Percentiles rank a stretch among this genome's conserved stretches.
Evolutionary conservation across 2,329 filamentous ascomycete species (phyloP).

Genomic region (Colletotrichum tropicale): DNA sequence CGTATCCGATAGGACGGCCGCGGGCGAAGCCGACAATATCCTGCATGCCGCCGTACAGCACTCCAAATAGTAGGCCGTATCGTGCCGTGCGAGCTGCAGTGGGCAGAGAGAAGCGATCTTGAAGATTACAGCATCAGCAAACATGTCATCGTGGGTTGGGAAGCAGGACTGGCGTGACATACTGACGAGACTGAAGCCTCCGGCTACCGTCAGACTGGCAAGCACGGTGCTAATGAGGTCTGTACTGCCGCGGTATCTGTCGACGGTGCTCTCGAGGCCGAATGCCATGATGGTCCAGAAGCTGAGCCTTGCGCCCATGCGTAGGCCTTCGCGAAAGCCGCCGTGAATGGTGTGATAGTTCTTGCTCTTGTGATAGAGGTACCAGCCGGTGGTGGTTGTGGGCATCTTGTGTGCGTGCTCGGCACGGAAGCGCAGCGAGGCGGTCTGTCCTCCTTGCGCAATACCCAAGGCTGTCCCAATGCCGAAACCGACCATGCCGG

Average conservation of each 20-base stretch:
- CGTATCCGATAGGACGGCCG: constrained; percentile 76
- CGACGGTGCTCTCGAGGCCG: constrained; percentile 83
- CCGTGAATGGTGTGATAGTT: constrained; percentile 87
- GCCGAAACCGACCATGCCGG: constrained; percentile 65
- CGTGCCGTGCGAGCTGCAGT: constrained; percentile 80
- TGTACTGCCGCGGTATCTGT: constrained; percentile 69
- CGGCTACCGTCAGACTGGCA: constrained; percentile 83
- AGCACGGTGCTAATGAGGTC: constrained; percentile 84
- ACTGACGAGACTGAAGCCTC: constrained; percentile 88
- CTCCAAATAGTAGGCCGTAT: constrained; percentile 77
- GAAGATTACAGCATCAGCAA: neutral
- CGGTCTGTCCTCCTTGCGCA: constrained; percentile 73
- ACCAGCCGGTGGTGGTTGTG: constrained; percentile 84
- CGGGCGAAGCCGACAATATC: constrained; percentile 73
- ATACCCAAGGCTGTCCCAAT: constrained; percentile 75
- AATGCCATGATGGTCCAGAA: constrained; percentile 80
- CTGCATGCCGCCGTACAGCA: constrained; percentile 82
- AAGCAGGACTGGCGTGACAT: constrained; percentile 37
- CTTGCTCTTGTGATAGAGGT: constrained; percentile 98
- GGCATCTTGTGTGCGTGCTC: constrained; percentile 97
- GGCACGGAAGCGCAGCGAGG: constrained; percentile 85
- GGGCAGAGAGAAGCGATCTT: constrained; percentile 80
- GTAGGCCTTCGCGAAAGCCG: constrained; percentile 78
- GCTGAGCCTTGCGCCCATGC: constrained; percentile 73
- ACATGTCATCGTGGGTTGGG: neutral